phyloP scores from a whole-genome alignment of 1,284 basidiomycete species.

The Ganoderma lucidum region DNA sequence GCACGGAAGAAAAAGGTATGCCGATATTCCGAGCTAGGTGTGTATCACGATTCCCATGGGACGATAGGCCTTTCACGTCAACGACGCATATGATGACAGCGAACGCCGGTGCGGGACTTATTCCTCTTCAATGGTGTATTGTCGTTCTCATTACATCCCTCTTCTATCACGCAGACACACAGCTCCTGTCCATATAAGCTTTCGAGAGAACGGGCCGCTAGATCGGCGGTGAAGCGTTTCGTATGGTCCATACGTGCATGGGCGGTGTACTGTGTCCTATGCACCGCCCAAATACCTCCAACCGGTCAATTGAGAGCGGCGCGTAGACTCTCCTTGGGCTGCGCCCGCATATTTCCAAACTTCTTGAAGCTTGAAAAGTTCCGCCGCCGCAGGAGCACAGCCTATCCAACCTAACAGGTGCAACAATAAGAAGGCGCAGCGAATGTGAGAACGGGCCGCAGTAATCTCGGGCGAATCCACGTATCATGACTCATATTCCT shows the following conservation, averaged over 20 bases:
- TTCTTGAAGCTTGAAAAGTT: background rate
- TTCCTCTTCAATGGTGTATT: background rate
- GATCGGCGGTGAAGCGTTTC: background rate
- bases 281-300: background rate
- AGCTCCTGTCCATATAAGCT: background rate
- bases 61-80: background rate
- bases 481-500: background rate
- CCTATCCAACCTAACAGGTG: background rate
- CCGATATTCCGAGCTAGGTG: background rate
- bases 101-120: background rate
- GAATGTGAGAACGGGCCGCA: background rate
- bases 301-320: background rate
- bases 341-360: background rate
- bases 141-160: background rate
- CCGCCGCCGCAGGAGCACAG: background rate
- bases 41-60: background rate
- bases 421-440: background rate
- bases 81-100: background rate
- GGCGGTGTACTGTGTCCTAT: background rate
- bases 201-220: background rate
- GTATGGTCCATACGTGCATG: background rate
- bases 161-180: background rate
- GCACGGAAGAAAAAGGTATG: background rate
- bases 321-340: background rate
- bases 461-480: slow-evolving; percentile 3